These are phyloP conservation scores for Botryotinia convoluta DNA, from an alignment of 2,329 filamentous ascomycete genomes.

Conservation along the genomic window DNA sequence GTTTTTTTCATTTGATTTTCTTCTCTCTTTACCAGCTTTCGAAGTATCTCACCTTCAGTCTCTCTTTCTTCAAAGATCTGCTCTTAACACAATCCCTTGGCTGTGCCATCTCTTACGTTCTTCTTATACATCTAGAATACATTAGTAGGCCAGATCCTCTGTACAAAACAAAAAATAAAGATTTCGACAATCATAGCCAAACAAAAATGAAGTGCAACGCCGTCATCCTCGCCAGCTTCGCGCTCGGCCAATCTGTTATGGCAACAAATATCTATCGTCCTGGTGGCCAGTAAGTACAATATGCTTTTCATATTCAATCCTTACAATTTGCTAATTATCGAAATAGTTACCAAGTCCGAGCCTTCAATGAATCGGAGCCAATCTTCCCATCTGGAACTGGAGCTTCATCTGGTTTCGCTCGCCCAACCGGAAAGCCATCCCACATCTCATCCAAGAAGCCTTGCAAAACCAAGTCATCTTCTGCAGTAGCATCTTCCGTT, in stretches of 20 bases:
- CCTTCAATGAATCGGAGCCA: conserved; percentile 1
- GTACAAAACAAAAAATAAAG: neutral
- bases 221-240: conserved; percentile 16
- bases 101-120: conserved; percentile 18
- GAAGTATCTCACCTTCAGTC: conserved; percentile 18
- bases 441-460: conserved; percentile 5
- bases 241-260: conserved; percentile 19
- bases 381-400: conserved; percentile 5
- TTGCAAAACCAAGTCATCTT: conserved; percentile 14
- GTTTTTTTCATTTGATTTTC: neutral
- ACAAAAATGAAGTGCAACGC: conserved; percentile 20
- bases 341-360: conserved; percentile 5
- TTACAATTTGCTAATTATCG: neutral
- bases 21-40: conserved; percentile 11
- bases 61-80: conserved; percentile 16
- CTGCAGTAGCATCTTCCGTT: neutral
- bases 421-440: conserved; percentile 2
- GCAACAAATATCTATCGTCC: conserved; percentile 16
- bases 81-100: conserved; percentile 10
- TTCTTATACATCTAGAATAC: conserved; percentile 4
- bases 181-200: neutral
- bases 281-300: conserved; percentile 15
- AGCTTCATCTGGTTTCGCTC: neutral
- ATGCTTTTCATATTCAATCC: neutral
- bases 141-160: conserved; percentile 16